Evolutionary conservation across 225 moss, liverwort and hornwort genomes (phyloP), one percentile per base, ranked within the genome.

Genomic region (Marchantia polymorpha): DNA sequence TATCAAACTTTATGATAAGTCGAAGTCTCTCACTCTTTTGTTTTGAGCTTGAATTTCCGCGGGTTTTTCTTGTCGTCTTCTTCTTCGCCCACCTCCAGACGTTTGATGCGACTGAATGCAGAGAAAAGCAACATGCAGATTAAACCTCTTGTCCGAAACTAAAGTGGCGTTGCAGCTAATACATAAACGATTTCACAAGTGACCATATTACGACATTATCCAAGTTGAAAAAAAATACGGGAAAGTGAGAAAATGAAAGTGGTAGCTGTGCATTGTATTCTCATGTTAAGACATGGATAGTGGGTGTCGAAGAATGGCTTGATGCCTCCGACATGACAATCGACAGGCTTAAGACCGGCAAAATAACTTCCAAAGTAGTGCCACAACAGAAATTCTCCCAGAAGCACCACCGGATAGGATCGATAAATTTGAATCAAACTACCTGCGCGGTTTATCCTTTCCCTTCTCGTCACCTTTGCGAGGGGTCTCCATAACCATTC

Each of bases 31-130:
- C 83, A 99, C 99, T 99, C 99, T 84, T 94, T 99, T 7, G 83
- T 82, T 82, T 95, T 99, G 64, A 92, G 91, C 83, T 94, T 92
- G 82, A 91, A 95, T 71, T 93, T 99, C 60, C 93, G 91, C 68
- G 91, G 93, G 75, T 88, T 93, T 50, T 84, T 90, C 90, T 90
- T 99, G 55, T 99, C 99, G 31, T 93, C 92, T 1, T 99, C 99
- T 64, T 78, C 91, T 64, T 95, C 90, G 80, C 88, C 93, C 69
- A 90, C 90, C 80, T 99, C 95, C 80, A 88, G 54, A 26, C 99
- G 93, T 78, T 92, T 95, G 55, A 84, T 84, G 80, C 95, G 93
- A 82, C 99, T 95, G 91, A 10, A 59, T 13, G 47, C 22, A 17
- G 27, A 46, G 20, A 71, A 16, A 50, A 15, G 47, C 7, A n/a